Percentiles rank a stretch among this genome's conserved stretches.
phyloP scores from a whole-genome alignment of 331 rosid species.

The Acacia concinna region DNA sequence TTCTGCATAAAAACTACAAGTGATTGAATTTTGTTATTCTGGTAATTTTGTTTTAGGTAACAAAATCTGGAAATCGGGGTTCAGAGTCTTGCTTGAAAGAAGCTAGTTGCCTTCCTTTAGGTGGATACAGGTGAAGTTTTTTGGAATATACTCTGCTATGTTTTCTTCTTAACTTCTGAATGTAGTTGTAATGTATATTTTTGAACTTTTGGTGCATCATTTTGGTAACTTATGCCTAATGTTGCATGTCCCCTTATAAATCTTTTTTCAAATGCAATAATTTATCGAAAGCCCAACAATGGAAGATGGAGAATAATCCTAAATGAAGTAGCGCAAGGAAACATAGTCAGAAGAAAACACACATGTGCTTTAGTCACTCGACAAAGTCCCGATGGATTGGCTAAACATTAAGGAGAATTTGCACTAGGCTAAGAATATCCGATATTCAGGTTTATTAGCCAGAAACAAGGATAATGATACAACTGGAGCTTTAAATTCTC shows the following conservation, averaged over 20 bases:
- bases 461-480: conserved; percentile 14
- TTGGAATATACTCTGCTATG: conserved; percentile 19
- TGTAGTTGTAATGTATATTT: conserved; percentile 10
- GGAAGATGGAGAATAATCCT: neutral
- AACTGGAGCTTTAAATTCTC: neutral
- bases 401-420: neutral
- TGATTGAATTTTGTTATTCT: conserved; percentile 22
- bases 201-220: neutral
- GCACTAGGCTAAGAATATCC: neutral
- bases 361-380: neutral
- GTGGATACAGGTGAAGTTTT: conserved; percentile 92
- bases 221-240: neutral
- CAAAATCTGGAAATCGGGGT: conserved; percentile 76
- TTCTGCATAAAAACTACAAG: conserved; percentile 7
- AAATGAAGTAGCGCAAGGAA: neutral
- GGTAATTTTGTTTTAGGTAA: conserved; percentile 54
- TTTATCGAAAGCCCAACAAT: neutral
- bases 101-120: conserved; percentile 82
- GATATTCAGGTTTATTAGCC: neutral
- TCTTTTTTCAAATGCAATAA: neutral
- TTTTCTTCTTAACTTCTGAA: neutral
- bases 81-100: conserved; percentile 81
- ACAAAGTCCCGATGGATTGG: neutral
- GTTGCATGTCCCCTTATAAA: neutral
- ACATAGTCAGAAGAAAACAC: neutral